Base-by-base conservation (phyloP, 106 monocot genomes). In the Chionographis japonica region DNA sequence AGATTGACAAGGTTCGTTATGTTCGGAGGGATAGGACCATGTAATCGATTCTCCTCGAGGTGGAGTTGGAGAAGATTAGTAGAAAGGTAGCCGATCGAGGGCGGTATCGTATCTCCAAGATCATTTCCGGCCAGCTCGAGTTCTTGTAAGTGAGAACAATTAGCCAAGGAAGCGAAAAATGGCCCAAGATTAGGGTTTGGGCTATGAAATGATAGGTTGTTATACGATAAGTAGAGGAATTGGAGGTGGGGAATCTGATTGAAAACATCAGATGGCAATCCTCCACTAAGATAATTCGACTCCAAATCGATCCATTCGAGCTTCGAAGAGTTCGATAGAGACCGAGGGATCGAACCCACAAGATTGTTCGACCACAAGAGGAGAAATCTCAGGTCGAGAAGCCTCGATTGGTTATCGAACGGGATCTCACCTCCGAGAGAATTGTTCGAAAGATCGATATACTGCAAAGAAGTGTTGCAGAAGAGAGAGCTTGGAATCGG, bases 1-100 rank as follows among this genome's bases (percentile, higher is more conserved):
- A 95, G 81, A 16, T 91, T 91, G n/a, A 86, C 77, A 16, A 91
- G 88, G 59, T 79, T 86, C 4, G 86, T 85, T 39, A 95, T 86
- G 68, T 74, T 76, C 5, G 83, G 67, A 40, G 88, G 95, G 27
- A 95, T 88, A 2, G 77, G 56, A 9, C 95, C 95, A 20, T 42
- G 35, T 67, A 95, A 52, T 38, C 43, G 50, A 46, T 95, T 95
- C n/a, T 88, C 83, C 64, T 88, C 81, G 6, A 95, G 79, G 62
- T 88, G 79, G 66, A 95, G 76, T 56, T 84, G 71, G 13, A 71
- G n/a, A 40, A 93, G 86, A 40, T 55, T 84, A 7, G 43, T 11
- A 1, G 88, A 76, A 11, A 91, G 42, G 58, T 77, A 64, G 6
- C 88, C 88, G n/a, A 88, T 60, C 35, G 77, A 67, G 3, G 63